phyloP scores from a whole-genome alignment of 2,329 filamentous ascomycete species.

The Waltergamsia citrina region DNA sequence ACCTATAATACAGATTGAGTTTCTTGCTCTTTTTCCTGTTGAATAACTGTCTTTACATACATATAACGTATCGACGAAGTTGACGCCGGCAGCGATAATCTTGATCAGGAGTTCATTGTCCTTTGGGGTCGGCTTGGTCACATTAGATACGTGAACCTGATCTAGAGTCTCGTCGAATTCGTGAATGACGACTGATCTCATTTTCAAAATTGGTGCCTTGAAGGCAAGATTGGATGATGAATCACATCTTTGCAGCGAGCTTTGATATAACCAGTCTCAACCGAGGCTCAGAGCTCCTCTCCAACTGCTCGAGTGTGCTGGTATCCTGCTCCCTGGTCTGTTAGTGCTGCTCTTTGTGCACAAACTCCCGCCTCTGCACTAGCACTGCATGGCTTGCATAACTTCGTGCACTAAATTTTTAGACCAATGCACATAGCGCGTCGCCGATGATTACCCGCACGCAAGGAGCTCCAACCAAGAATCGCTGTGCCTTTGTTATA shows the following conservation, averaged over 20 bases:
- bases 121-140: constrained; percentile 10
- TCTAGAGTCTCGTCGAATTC: constrained; percentile 13
- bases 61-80: constrained; percentile 53
- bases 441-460: neutral
- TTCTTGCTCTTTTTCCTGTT: neutral
- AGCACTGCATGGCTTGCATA: neutral
- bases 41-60: constrained; percentile 11
- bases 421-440: neutral
- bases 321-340: neutral
- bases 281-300: neutral
- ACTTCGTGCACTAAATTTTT: neutral
- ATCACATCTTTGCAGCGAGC: neutral
- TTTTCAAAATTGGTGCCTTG: constrained; percentile 6
- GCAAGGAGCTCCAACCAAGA: neutral
- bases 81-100: constrained; percentile 45
- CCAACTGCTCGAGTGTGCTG: too few species aligned
- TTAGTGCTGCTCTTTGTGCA: neutral
- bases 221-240: neutral
- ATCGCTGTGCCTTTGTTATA: neutral
- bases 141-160: constrained; percentile 13
- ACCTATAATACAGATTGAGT: constrained; percentile 20
- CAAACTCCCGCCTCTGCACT: neutral
- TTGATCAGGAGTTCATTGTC: constrained; percentile 14
- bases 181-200: constrained; percentile 18
- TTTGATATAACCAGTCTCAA: neutral